Conservation (phyloP, 2,329 filamentous ascomycete genomes). For the Ceratocystis alfenasii region DNA sequence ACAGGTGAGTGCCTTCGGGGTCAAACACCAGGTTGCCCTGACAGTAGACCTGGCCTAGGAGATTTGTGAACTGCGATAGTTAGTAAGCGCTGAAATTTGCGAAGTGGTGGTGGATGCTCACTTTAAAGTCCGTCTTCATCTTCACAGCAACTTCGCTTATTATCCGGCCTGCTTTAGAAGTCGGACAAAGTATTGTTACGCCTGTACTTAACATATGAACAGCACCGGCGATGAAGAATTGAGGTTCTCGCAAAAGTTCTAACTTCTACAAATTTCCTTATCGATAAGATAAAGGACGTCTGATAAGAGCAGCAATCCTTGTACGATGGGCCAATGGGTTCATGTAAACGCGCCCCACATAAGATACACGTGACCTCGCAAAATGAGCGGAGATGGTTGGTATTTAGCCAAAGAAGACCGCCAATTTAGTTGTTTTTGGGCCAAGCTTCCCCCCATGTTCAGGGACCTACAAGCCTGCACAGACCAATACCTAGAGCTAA, state of each 20-base stretch:
- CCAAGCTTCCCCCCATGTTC: constrained; percentile 4
- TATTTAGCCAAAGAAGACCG: neutral
- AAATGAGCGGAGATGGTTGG: neutral
- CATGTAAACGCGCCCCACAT: neutral
- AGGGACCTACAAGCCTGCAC: constrained; percentile 6
- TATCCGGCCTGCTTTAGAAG: neutral
- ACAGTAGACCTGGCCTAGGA: constrained; percentile 95
- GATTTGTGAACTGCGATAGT: constrained; percentile 75
- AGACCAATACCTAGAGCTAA: constrained; percentile 1
- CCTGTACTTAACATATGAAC: neutral
- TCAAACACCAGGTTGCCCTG: constrained; percentile 95
- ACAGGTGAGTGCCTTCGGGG: constrained; percentile 86
- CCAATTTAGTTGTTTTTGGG: neutral
- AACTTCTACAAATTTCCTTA: constrained; percentile 20
- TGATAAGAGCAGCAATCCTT: neutral
- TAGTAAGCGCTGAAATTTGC: neutral
- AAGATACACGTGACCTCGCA: neutral
- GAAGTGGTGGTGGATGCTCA: constrained; percentile 31
- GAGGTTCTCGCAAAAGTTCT: constrained; percentile 6
- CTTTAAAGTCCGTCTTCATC: constrained; percentile 99
- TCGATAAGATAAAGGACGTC: constrained; percentile 15
- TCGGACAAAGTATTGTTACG: neutral
- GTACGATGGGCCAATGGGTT: neutral
- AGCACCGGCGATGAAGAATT: neutral
- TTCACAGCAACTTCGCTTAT: constrained; percentile 29